Conservation (phyloP, 352 stramenopile genomes). For the Phytopythium delawarense region DNA sequence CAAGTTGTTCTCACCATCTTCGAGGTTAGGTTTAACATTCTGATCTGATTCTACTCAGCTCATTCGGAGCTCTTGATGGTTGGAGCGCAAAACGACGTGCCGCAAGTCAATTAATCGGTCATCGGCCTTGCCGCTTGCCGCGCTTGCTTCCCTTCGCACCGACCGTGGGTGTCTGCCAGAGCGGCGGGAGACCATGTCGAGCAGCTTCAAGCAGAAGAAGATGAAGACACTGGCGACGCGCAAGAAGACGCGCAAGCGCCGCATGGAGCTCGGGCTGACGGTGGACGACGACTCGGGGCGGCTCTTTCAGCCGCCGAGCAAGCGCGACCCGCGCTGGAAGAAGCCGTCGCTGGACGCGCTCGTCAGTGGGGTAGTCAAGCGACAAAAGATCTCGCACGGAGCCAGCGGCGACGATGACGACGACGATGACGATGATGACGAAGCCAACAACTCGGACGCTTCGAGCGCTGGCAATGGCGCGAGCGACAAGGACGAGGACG, state of each 20-base stretch:
- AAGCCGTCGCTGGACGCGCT: slow-evolving; percentile 46
- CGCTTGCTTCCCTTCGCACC: too few relatives aligned
- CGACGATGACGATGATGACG: slow-evolving; percentile 21
- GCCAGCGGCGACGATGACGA: slow-evolving; percentile 16
- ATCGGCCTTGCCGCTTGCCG: too few relatives aligned
- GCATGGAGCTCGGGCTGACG: slow-evolving; percentile 48
- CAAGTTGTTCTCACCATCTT: neutral
- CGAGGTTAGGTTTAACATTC: too few relatives aligned
- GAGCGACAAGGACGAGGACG: slow-evolving; percentile 2
- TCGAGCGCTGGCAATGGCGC: slow-evolving; percentile 11
- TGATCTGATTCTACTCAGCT: neutral
- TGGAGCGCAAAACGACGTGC: slow-evolving; percentile 12
- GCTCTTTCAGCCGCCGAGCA: slow-evolving; percentile 68
- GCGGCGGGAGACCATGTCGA: slow-evolving; percentile 43
- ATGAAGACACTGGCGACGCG: slow-evolving; percentile 71
- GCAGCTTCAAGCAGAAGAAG: slow-evolving; percentile 86
- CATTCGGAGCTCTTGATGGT: neutral
- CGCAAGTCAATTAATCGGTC: slow-evolving; percentile 3
- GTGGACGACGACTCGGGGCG: slow-evolving; percentile 65
- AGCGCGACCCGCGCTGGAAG: slow-evolving; percentile 69
- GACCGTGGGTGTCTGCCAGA: neutral
- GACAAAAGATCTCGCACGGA: slow-evolving; percentile 29
- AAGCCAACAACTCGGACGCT: slow-evolving; percentile 15
- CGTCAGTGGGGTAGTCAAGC: slow-evolving; percentile 33
- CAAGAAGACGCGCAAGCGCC: slow-evolving; percentile 78